Percentiles rank a stretch among this genome's conserved stretches.
phyloP scores from a whole-genome alignment of 768 basidiomycete genomes.

The Panaeolus papilionaceus region DNA sequence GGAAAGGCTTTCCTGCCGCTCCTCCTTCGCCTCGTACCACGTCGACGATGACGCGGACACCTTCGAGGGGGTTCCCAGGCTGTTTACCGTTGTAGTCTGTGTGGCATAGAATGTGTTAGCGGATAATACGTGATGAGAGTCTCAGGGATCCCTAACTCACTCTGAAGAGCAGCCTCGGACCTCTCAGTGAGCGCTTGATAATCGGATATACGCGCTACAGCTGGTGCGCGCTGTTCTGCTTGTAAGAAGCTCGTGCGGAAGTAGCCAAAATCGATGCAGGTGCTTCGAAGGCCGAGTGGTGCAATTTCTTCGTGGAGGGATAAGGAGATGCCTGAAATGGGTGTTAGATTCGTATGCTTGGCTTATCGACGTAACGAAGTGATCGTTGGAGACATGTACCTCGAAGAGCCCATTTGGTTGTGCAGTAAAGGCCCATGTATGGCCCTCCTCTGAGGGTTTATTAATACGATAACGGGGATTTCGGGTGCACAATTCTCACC shows the following conservation, averaged over 20 bases:
- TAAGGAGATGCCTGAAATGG: conserved; percentile 34
- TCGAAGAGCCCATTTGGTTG: too few relatives aligned
- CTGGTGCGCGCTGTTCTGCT: conserved; percentile 31
- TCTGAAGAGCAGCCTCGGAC: conserved; percentile 32
- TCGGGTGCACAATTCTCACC: conserved; percentile 25
- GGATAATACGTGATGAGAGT: not conserved
- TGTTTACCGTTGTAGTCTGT: conserved; percentile 39
- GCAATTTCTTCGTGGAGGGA: conserved; percentile 42
- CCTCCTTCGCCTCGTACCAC: conserved; percentile 36
- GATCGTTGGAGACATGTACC: too few relatives aligned
- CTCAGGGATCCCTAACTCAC: conserved; percentile 23
- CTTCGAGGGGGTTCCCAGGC: conserved; percentile 41
- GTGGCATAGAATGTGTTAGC: conserved; percentile 1
- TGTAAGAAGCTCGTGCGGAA: conserved; percentile 42
- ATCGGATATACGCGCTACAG: conserved; percentile 37
- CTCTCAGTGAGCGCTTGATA: conserved; percentile 34
- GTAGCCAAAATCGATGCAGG: conserved; percentile 45
- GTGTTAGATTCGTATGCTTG: too few relatives aligned
- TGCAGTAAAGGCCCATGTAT: too few relatives aligned
- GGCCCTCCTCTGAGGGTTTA: too few relatives aligned
- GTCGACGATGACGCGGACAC: conserved; percentile 38
- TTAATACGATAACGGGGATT: too few relatives aligned
- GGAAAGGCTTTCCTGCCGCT: conserved; percentile 35
- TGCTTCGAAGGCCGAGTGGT: conserved; percentile 42
- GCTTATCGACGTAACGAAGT: too few relatives aligned